Conservation (phyloP, 768 basidiomycete genomes). For the Crepidotus variabilis region DNA sequence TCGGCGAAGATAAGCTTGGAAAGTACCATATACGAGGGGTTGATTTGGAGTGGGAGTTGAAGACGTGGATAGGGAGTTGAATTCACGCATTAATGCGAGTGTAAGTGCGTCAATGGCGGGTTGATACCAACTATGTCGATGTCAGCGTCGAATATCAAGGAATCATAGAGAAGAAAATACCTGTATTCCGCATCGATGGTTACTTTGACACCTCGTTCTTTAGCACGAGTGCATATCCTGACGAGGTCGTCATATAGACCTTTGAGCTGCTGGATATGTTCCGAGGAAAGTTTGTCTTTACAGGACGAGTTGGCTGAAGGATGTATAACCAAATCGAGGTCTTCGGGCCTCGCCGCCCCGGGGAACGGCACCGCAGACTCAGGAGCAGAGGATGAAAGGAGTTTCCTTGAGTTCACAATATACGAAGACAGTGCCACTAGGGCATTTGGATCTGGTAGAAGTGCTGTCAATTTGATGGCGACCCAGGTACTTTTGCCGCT, state of each 20-base stretch:
- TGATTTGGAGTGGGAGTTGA: conserved; percentile 23
- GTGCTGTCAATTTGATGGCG: conserved; percentile 81
- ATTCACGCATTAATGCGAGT: conserved; percentile 69
- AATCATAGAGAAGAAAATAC: conserved; percentile 23
- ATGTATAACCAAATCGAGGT: conserved; percentile 51
- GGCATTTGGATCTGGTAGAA: conserved; percentile 59
- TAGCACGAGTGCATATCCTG: conserved; percentile 61
- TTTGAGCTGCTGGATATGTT: conserved; percentile 58
- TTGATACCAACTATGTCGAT: conserved; percentile 54
- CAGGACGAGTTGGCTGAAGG: conserved; percentile 3
- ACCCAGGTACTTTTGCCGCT: conserved; percentile 69
- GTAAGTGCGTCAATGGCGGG: conserved; percentile 84
- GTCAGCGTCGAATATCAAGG: neutral
- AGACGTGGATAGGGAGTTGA: conserved; percentile 47
- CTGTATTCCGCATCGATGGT: conserved; percentile 86
- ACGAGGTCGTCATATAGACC: conserved; percentile 60
- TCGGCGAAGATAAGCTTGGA: conserved; percentile 85
- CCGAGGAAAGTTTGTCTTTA: conserved; percentile 32
- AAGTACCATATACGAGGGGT: conserved; percentile 81
- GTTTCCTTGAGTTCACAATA: conserved; percentile 35
- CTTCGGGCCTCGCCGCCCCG: conserved; percentile 57
- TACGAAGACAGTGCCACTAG: conserved; percentile 61
- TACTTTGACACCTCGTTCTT: conserved; percentile 59
- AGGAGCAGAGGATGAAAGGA: neutral
- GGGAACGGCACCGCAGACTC: conserved; percentile 55